Evolutionary conservation across 768 basidiomycete genomes (phyloP).

Genomic region (Daedalea quercina): DNA sequence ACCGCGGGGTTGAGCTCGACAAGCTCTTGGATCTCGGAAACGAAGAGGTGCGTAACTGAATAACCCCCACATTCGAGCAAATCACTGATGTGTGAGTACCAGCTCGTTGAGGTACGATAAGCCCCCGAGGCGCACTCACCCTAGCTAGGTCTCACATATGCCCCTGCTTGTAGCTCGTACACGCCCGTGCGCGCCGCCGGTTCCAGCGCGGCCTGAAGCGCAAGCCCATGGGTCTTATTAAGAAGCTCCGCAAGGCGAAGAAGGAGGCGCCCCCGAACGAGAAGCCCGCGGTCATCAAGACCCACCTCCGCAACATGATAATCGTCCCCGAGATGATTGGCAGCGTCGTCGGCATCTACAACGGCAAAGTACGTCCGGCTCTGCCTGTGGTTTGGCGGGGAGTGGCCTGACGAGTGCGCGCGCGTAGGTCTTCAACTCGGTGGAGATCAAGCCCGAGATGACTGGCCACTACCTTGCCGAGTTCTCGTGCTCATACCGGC

Average conservation of each 20-base stretch:
- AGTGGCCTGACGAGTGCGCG: neutral
- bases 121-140: neutral
- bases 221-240: constrained; percentile 96
- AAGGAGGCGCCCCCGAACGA: constrained; percentile 99
- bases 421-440: constrained; percentile 80
- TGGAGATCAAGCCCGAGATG: constrained; percentile 99
- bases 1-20: constrained; percentile 97
- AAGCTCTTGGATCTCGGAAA: constrained; percentile 95
- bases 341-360: constrained; percentile 96
- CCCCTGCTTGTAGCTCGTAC: constrained; percentile 67
- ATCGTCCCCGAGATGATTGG: constrained; percentile 99
- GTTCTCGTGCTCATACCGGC: constrained; percentile 95
- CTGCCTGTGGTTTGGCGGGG: too few relatives aligned
- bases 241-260: constrained; percentile 99
- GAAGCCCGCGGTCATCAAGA: constrained; percentile 98
- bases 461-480: constrained; percentile 99
- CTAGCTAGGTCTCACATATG: neutral
- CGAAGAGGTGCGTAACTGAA: constrained; percentile 73
- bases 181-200: constrained; percentile 96
- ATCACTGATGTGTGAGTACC: neutral
- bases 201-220: constrained; percentile 99
- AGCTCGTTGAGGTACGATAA: constrained; percentile 73
- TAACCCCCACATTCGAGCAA: neutral
- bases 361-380: constrained; percentile 68
- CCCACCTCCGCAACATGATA: constrained; percentile 99